phyloP scores from a whole-genome alignment of 2,329 filamentous ascomycete genomes.

The Tricladium varicosporioides region DNA sequence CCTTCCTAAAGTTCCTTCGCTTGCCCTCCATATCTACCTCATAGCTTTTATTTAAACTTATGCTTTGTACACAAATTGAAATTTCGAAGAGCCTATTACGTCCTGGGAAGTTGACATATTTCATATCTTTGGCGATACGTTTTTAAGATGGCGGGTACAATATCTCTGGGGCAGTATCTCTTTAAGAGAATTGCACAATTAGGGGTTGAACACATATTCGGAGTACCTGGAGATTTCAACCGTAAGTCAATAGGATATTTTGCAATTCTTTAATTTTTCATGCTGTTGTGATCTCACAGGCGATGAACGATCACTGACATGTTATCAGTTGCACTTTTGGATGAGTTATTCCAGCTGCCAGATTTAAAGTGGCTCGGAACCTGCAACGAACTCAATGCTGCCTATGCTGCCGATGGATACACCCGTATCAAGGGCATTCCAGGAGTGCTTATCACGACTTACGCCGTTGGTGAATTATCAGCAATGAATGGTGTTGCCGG shows the following conservation, averaged over 20 bases:
- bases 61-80: no score
- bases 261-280: background rate
- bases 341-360: slow-evolving; percentile 55
- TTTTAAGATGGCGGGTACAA: slow-evolving; percentile 12
- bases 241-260: slow-evolving; percentile 16
- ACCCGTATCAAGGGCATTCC: slow-evolving; percentile 45
- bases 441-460: slow-evolving; percentile 47
- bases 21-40: no score
- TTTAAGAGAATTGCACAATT: slow-evolving; percentile 28
- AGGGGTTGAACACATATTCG: slow-evolving; percentile 31
- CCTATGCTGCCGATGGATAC: slow-evolving; percentile 52
- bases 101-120: no score
- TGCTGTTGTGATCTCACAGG: background rate
- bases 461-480: slow-evolving; percentile 53
- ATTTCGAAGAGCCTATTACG: no score
- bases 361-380: slow-evolving; percentile 38
- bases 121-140: background rate
- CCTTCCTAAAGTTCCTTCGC: no score
- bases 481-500: slow-evolving; percentile 59
- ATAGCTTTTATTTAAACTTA: no score
- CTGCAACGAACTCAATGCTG: slow-evolving; percentile 37
- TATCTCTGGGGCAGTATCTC: slow-evolving; percentile 30
- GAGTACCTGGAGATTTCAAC: slow-evolving; percentile 33
- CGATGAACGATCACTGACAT: background rate
- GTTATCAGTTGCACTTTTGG: slow-evolving; percentile 51